Evolutionary conservation across 2,329 filamentous ascomycete species (phyloP).

Genomic region (Lecanicillium sp.): DNA sequence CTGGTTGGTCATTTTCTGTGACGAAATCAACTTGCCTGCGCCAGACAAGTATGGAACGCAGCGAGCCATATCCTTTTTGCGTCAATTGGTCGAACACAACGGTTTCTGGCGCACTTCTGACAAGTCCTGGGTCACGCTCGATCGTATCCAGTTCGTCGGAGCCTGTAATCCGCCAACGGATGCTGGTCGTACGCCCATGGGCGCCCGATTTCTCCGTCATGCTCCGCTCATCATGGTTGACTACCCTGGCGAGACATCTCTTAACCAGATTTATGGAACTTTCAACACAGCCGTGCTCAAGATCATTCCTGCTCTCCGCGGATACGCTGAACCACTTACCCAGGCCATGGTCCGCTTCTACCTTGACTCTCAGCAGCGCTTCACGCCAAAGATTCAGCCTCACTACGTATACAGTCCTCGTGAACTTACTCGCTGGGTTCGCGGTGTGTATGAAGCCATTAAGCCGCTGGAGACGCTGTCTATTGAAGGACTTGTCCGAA

Average conservation of each 20-base stretch:
- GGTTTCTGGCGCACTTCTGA: constrained; percentile 98
- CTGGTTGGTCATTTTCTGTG: constrained; percentile 98
- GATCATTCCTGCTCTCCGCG: constrained; percentile 89
- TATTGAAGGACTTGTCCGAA: constrained; percentile 85
- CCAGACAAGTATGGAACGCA: constrained; percentile 98
- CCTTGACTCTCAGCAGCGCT: constrained; percentile 84
- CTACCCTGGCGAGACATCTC: constrained; percentile 90
- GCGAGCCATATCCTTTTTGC: constrained; percentile 91
- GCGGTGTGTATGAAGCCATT: constrained; percentile 95
- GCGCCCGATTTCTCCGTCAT: constrained; percentile 87
- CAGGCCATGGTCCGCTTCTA: constrained; percentile 98
- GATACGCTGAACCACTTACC: constrained; percentile 88
- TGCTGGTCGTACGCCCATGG: constrained; percentile 90
- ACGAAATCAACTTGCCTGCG: constrained; percentile 97
- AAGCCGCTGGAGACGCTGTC: constrained; percentile 81
- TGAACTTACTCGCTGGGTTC: constrained; percentile 96
- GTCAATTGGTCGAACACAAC: constrained; percentile 96
- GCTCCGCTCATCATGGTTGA: constrained; percentile 99
- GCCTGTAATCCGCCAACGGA: constrained; percentile 98
- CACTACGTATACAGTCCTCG: constrained; percentile 99
- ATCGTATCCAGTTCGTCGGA: constrained; percentile 97
- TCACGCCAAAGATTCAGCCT: constrained; percentile 93
- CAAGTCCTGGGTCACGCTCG: constrained; percentile 95
- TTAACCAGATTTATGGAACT: constrained; percentile 96
- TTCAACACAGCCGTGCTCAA: constrained; percentile 97